Base-by-base conservation (phyloP, 2,329 filamentous ascomycete genomes). In the Aureobasidium sp. region DNA sequence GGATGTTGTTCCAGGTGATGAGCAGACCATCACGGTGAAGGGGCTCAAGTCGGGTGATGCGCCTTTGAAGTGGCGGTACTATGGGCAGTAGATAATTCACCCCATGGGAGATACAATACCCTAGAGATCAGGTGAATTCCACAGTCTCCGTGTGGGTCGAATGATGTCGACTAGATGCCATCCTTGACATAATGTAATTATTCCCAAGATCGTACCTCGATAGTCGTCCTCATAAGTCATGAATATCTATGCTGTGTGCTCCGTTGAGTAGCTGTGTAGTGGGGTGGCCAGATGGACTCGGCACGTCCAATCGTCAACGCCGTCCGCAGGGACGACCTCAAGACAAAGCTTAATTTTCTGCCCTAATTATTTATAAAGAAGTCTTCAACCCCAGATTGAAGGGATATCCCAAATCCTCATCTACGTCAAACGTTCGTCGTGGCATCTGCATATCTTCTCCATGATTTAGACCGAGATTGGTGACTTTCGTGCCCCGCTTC, bases 1-100 rank as follows among this genome's bases (percentile, higher is more conserved):
- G 50, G 79, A 81, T 60, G 63, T 81, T 55, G 74, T 79, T 5
- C 79, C 79, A n/a, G 78, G 78, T 6, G 79, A 81, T 61, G 74
- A 76, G 56, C 78, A 81, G 60, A 58, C 69, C 40, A 67, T 76
- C 58, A 67, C 60, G 53, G 71, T 75, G 14, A 68, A 60, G 60
- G 72, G 71, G 3, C 57, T 75, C 56, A 65, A 63, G 25, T 57
- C 62, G 51, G 63, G 66, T 49, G 70, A 74, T 54, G 55, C 63
- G 55, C 64, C 67, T 24, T 58, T 75, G 60, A 64, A 63, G 57
- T 75, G 73, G 72, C 71, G 64, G 44, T 75, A 73, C 61, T 64
- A 75, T 58, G 73, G 72, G 5, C 49, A 55, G 42, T 47, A 55
- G n/a, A n/a, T n/a, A n/a, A n/a, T n/a, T n/a, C n/a, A n/a, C n/a